Conservation (phyloP, 1,284 basidiomycete species). For the Cryptococcus sp. region DNA sequence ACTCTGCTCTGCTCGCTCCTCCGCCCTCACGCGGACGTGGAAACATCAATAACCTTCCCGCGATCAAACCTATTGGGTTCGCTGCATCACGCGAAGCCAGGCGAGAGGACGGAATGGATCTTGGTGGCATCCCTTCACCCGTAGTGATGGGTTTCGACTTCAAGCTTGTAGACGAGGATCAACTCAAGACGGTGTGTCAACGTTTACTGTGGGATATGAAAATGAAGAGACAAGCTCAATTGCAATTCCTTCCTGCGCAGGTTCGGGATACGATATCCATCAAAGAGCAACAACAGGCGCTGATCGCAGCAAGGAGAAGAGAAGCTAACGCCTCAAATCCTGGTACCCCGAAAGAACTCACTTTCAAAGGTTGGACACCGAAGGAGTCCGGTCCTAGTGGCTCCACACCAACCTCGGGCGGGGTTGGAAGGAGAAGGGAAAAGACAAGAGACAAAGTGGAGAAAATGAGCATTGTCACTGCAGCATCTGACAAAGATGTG, state of each 20-base stretch:
- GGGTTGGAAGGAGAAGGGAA: constrained; percentile 46
- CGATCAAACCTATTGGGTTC: constrained; percentile 49
- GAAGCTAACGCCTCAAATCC: constrained; percentile 40
- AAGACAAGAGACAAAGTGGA: constrained; percentile 51
- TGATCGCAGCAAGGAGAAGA: constrained; percentile 46
- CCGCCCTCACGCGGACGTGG: constrained; percentile 3
- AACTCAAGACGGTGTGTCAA: constrained; percentile 47
- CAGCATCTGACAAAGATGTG: constrained; percentile 38
- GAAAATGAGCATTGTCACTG: constrained; percentile 46
- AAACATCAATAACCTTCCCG: constrained; percentile 20
- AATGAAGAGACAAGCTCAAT: constrained; percentile 21
- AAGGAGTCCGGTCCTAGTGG: constrained; percentile 22
- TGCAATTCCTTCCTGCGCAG: constrained; percentile 23
- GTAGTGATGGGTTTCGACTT: constrained; percentile 53
- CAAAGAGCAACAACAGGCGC: constrained; percentile 51
- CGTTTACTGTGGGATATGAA: neutral
- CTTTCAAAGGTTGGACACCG: constrained; percentile 49
- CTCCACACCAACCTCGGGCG: constrained; percentile 7
- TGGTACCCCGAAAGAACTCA: constrained; percentile 44
- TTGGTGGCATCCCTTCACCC: constrained; percentile 39
- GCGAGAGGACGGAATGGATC: constrained; percentile 30
- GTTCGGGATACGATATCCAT: constrained; percentile 51
- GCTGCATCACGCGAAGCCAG: constrained; percentile 41
- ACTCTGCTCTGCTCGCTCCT: neutral
- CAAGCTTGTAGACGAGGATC: constrained; percentile 45